Conservation (phyloP, 1,284 basidiomycete species). For the Neonothopanus nambi region DNA sequence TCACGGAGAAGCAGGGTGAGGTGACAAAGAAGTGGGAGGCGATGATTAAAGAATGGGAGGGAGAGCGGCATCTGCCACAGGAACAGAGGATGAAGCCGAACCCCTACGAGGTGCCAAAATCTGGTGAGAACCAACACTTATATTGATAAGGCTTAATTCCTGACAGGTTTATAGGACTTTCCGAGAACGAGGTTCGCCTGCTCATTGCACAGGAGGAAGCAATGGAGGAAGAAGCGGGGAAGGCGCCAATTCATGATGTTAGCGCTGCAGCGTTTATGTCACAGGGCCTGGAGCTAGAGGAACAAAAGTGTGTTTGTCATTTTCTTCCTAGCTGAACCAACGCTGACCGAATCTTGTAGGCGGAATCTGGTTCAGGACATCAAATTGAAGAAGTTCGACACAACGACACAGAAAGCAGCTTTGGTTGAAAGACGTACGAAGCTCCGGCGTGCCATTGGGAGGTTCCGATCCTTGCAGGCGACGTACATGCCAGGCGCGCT, state of each 20-base stretch:
- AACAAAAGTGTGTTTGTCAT: slow-evolving; percentile 18
- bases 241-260: slow-evolving; percentile 8
- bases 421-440: slow-evolving; percentile 1
- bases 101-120: slow-evolving; percentile 21
- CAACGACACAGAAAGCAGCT: not conserved
- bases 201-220: slow-evolving; percentile 17
- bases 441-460: not conserved
- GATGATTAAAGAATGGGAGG: slow-evolving; percentile 27
- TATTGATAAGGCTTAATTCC: not conserved
- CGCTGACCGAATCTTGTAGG: no score
- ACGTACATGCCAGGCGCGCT: no score
- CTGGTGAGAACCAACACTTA: slow-evolving; percentile 3
- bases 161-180: slow-evolving; percentile 14
- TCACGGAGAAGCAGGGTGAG: not conserved
- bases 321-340: no score
- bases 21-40: slow-evolving; percentile 19
- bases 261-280: slow-evolving; percentile 14
- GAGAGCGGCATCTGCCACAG: slow-evolving; percentile 12
- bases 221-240: not conserved
- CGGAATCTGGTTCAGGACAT: not conserved
- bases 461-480: slow-evolving; percentile 8
- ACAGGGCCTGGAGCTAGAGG: slow-evolving; percentile 18
- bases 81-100: no score
- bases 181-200: slow-evolving; percentile 14
- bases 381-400: not conserved